Evolutionary conservation across 2,329 filamentous ascomycete genomes (phyloP).

Genomic region (Aspergillus fructus): DNA sequence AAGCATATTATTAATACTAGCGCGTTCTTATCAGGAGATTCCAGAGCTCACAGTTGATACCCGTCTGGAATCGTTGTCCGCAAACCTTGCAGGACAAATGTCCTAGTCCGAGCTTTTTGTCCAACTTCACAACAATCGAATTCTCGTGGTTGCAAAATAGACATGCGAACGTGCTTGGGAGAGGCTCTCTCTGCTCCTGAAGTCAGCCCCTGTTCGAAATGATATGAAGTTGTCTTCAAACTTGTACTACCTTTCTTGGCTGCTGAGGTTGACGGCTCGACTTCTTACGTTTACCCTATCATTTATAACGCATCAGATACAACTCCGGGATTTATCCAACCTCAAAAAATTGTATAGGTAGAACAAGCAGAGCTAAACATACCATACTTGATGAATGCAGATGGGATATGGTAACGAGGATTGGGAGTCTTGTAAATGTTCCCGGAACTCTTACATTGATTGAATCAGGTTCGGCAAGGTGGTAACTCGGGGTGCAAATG

Average conservation of each 20-base stretch:
- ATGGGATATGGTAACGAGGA: neutral
- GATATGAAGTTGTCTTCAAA: neutral
- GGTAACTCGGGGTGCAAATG: neutral
- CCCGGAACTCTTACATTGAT: no score
- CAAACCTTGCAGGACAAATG: conserved; percentile 88
- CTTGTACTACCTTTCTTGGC: conserved; percentile 69
- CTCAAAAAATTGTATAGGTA: neutral
- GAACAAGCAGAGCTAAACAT: neutral
- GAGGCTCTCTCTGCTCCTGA: conserved; percentile 42
- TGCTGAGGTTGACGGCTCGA: conserved; percentile 77
- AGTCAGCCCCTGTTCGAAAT: conserved; percentile 10
- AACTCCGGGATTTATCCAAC: conserved; percentile 4
- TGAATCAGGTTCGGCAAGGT: neutral
- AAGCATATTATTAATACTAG: neutral
- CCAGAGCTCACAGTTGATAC: conserved; percentile 75
- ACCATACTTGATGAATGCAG: conserved; percentile 5
- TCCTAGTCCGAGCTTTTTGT: conserved; percentile 88
- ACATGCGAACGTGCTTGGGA: conserved; percentile 82
- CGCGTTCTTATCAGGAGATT: neutral
- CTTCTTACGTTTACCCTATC: conserved; percentile 86
- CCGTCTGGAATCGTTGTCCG: conserved; percentile 88
- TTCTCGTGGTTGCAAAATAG: conserved; percentile 99
- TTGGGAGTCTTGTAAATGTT: neutral
- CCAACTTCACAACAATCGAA: conserved; percentile 83
- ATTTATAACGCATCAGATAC: neutral